Percentiles rank a stretch among this genome's conserved stretches.
Conservation (phyloP, 2,329 filamentous ascomycete genomes). For the Chrysoporthe puriensis region DNA sequence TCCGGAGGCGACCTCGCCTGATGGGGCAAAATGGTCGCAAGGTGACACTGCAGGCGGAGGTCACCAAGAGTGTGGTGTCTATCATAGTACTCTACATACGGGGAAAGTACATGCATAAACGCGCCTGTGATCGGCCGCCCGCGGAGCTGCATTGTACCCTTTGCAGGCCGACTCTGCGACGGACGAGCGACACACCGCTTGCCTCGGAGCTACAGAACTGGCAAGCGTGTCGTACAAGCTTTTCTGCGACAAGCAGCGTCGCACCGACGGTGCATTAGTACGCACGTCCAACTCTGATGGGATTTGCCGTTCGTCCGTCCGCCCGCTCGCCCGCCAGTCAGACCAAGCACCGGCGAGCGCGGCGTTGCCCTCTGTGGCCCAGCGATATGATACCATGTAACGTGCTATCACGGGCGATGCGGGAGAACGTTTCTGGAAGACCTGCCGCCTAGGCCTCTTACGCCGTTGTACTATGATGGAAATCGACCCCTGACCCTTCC, state of each 20-base stretch:
- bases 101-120: neutral
- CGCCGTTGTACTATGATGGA: neutral
- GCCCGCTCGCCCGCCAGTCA: neutral
- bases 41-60: conserved; percentile 4
- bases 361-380: no score
- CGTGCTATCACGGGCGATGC: neutral
- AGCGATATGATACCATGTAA: neutral
- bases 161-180: no score
- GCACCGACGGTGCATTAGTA: conserved; percentile 1
- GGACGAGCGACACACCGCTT: no score
- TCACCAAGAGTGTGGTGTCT: neutral
- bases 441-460: neutral
- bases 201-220: no score
- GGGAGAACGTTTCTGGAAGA: conserved; percentile 8
- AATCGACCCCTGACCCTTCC: neutral
- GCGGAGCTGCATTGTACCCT: neutral
- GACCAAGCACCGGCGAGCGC: neutral
- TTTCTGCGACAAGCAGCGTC: neutral
- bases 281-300: neutral
- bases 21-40: neutral
- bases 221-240: no score
- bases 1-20: conserved; percentile 1
- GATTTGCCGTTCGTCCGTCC: neutral
- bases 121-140: neutral
- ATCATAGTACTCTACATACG: no score